Evolutionary conservation across 2,329 filamentous ascomycete genomes (phyloP).

Genomic region (Botrytis paeoniae): DNA sequence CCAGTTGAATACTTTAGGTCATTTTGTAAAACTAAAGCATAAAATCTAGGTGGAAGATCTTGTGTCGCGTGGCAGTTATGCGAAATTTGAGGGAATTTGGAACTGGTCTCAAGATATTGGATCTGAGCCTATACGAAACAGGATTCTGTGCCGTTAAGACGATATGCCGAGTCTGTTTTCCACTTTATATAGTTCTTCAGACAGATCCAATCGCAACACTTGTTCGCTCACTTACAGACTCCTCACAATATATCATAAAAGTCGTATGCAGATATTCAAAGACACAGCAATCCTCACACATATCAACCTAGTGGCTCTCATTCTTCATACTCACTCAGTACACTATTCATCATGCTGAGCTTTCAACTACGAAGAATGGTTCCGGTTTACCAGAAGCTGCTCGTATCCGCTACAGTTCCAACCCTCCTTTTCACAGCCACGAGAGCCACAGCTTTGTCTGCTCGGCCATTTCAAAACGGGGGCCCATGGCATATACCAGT

Average conservation of each 20-base stretch:
- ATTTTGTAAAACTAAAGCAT: background rate
- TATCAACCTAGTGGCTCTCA: background rate
- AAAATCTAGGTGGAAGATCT: background rate
- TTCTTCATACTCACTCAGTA: background rate
- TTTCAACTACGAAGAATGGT: background rate
- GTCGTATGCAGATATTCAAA: background rate
- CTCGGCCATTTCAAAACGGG: background rate
- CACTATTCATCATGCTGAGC: background rate
- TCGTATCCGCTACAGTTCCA: background rate
- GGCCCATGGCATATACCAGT: background rate
- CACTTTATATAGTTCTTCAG: background rate
- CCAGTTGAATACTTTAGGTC: background rate
- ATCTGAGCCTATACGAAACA: background rate
- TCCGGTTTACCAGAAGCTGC: background rate
- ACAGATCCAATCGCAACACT: background rate
- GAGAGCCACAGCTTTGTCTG: background rate
- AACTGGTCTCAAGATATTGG: background rate
- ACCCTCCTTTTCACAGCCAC: background rate
- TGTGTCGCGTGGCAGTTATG: background rate
- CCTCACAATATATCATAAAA: background rate
- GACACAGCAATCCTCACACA: background rate
- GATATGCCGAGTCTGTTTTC: background rate
- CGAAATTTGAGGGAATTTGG: background rate
- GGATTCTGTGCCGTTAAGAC: background rate
- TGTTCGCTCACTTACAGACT: background rate